Base-by-base conservation (phyloP, 2,329 filamentous ascomycete species). In the Hyphodiscus sp. region DNA sequence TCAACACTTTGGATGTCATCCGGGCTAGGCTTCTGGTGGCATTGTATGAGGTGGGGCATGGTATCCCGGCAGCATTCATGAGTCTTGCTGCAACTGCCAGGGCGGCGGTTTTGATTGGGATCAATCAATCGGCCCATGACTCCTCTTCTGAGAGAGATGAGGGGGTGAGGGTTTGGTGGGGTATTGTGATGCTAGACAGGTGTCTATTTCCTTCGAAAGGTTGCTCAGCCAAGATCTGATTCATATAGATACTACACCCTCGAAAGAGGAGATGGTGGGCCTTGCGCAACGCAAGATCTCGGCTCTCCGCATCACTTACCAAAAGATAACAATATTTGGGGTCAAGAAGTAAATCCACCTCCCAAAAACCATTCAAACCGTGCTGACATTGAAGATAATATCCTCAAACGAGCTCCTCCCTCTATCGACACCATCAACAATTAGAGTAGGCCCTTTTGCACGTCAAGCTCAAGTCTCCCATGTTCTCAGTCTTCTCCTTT, bases 401-500 rank as follows among this genome's bases (percentile, higher is more conserved):
- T 48, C 48, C 20, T 56, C 56, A 2, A n/a, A 33, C 15, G 50
- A 56, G 10, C 51, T 54, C n/a, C 30, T 61, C 16, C 47, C 56
- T 18, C 42, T 61, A 15, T 59, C 58, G 1, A 57, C 58, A 16
- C 57, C 56, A 38, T 55, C 52, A 23, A 59, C 41, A 26, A 46
- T 61, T 13, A 46, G 54, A 33, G 50, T 61, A 6, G 58, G 58
- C 1, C 53, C 54, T 16, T 61, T 61, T 26, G 56, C 58, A 16
- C 45, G 58, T 44, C 54, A 61, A 54, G 58, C 58, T 16, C 58
- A 61, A 50, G 51, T 61, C 6, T 59, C 56, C 1, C 58, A 61
- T 19, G 38, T 61, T 13, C 41, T 59, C 8, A 41, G 54, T 41
- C 57, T 57, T 18, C 43, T 59, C 16, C 41, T 56, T 20, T 50